phyloP scores from a whole-genome alignment of 306 rosid genomes.

The Alnus glutinosa region DNA sequence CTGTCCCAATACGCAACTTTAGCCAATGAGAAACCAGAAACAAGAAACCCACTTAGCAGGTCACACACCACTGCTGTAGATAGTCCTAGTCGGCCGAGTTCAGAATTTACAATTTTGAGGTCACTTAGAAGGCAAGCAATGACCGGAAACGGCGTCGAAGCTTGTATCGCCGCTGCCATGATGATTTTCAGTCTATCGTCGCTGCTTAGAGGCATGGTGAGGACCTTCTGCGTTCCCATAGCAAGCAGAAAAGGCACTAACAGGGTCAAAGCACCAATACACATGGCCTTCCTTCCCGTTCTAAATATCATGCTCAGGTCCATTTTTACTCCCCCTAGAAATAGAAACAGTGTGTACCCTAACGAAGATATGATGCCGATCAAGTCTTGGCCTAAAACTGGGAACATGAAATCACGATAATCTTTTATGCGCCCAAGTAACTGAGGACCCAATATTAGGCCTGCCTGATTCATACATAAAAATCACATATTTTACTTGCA shows the following conservation, averaged over 20 bases:
- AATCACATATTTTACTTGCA: not conserved
- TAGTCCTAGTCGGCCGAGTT: conserved; percentile 57
- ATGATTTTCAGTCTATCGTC: not conserved
- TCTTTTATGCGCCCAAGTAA: not conserved
- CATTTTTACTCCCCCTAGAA: conserved; percentile 65
- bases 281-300: conserved; percentile 38
- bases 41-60: conserved; percentile 19
- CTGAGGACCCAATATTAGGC: conserved; percentile 18
- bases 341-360: conserved; percentile 58
- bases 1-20: not conserved
- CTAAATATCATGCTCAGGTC: conserved; percentile 45
- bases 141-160: conserved; percentile 47
- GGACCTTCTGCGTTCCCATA: not conserved
- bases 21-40: not conserved
- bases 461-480: conserved; percentile 20
- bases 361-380: conserved; percentile 43
- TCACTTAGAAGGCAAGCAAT: conserved; percentile 46
- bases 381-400: conserved; percentile 41
- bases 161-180: conserved; percentile 18
- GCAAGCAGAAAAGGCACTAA: conserved; percentile 44
- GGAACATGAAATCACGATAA: conserved; percentile 27
- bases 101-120: conserved; percentile 61
- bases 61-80: conserved; percentile 59
- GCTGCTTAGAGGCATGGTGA: not conserved
- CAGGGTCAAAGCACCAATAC: conserved; percentile 35